Base-by-base conservation (phyloP, 805 yeast species). In the Myxozyma sirexii region DNA sequence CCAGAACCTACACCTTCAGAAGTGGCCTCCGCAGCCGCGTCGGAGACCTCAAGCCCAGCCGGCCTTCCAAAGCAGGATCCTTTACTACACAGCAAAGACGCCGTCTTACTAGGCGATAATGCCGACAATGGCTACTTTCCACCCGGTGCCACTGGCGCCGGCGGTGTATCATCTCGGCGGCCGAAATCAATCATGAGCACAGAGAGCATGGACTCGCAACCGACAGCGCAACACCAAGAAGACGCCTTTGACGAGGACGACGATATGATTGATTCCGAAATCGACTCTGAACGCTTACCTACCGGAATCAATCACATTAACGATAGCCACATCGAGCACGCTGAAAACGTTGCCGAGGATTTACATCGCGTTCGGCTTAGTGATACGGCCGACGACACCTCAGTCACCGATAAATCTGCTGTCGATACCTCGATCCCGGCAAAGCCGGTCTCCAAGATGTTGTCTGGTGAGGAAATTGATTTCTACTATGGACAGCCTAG, bases 391-490 rank as follows among this genome's bases (percentile, higher is more conserved):
- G 59, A 49, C 15, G 51, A 44, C 41, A 54, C 57, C 2, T 47
- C 33, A n/a, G 54, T 39, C 19, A 54, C 52, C 3, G 63, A 44
- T n/a, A 50, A 41, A 21, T 31, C 57, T 8, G 56, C 59, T 4
- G 59, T 35, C 26, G 70, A 73, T 56, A 73, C 69, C 27, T 69
- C 59, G 27, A 50, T 57, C 13, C 68, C 64, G 35, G 65, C 65
- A 23, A 70, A 67, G 39, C 71, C 74, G 21, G 62, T 71, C 39
- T 67, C 75, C 3, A 66, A 73, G 37, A 69, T 69, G 54, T 65
- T 64, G 3, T 73, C 75, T 7, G 76, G 73, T 31, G 74, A 72
- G 42, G 73, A 71, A 56, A 67, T 71, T 44, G 73, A 67, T 21
- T 63, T 68, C 38, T 63, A 61, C 50, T 62, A 62, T 27, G 67